Evolutionary conservation across 305 asterid species (phyloP).

Genomic region (Fraxinus ornus): DNA sequence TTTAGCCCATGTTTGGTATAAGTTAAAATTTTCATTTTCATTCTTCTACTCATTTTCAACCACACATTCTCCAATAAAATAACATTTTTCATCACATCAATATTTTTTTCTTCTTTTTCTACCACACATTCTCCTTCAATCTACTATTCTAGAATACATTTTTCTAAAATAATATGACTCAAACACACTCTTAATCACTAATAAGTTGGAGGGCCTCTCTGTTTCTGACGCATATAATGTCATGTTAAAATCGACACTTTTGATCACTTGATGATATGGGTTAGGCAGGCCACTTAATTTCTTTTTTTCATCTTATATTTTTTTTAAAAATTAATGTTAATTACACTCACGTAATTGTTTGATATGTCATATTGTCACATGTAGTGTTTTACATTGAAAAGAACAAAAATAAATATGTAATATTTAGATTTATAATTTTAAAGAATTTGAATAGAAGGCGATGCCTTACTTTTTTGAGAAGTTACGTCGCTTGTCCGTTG

Average conservation of each 20-base stretch:
- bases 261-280: not conserved
- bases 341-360: not conserved
- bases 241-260: not conserved
- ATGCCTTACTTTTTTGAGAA: not conserved
- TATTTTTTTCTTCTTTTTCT: too few species aligned
- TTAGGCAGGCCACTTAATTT: not conserved
- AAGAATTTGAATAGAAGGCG: not conserved
- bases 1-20: not conserved
- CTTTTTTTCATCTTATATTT: not conserved
- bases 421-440: not conserved
- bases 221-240: not conserved
- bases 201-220: not conserved
- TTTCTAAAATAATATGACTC: too few species aligned
- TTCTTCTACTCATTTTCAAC: too few species aligned
- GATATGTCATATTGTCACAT: not conserved
- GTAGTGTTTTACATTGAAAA: not conserved
- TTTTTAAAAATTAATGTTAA: not conserved
- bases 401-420: not conserved
- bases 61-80: too few species aligned
- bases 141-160: too few species aligned
- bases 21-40: too few species aligned
- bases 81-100: too few species aligned
- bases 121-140: too few species aligned
- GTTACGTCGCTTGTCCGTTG: not conserved
- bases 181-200: not conserved